Base-by-base conservation (phyloP, 164 flowering plant species). In the Litsea cubeba region DNA sequence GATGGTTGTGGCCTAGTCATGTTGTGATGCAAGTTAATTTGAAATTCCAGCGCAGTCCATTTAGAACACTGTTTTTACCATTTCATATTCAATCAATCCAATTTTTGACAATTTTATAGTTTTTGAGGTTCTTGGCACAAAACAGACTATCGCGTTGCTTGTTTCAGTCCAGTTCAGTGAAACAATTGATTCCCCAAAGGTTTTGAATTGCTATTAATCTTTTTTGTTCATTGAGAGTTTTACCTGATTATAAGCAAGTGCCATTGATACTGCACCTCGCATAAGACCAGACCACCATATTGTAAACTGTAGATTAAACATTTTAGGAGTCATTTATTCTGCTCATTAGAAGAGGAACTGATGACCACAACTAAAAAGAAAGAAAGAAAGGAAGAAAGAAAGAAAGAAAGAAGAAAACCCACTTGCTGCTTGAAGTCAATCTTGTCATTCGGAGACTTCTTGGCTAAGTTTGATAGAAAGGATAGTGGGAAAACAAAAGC, bases 271-370 rank as follows among this genome's bases (percentile, higher is more conserved):
- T 25, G 87, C 89, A 60, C 89, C 87, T 63, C 87, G 73, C 89
- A 86, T 86, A 20, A 86, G 85, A 72, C 89, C 89, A 76, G 89
- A 86, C 89, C 89, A 86, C 89, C 89, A 86, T 67, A 84, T 83
- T 49, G 79, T 83, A 23, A 84, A 54, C 89, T 86, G 85, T 22
- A 25, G 60, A 46, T 70, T 68, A 5, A 62, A 69, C 26, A 67
- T 30, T 70, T 72, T n/a, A 68, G 68, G 24, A 51, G 2, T 15
- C n/a, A 20, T 3, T 40, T 15, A 20, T 54, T 54, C n/a, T 2
- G 5, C 63, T 50, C 50, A 24, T n/a, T 22, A n/a, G 71, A 72
- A 60, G 46, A 17, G 10, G 20, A 54, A 24, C 26, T 32, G 26
- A 14, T 23, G 6, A 54, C 2, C 17, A 35, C 12, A 20, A 3